Evolutionary conservation across 768 basidiomycete species (phyloP), one percentile per base, ranked within the genome.

Genomic region (Tricholoma flavovirens): DNA sequence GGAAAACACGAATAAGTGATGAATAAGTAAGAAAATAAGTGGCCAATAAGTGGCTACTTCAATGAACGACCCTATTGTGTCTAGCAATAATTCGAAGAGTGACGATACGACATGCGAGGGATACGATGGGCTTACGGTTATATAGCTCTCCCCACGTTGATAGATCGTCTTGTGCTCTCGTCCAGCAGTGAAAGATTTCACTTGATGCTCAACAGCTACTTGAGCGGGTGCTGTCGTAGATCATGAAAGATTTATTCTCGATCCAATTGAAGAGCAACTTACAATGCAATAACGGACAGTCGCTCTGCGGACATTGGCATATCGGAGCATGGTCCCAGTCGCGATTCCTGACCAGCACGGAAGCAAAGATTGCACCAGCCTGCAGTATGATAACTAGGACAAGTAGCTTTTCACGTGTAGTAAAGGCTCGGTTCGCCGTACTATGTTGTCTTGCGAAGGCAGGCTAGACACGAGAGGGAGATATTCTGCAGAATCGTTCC

Each of bases 111-210:
- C 11, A 11, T 9, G 10, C 2, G 21, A 17, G 5, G 7, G 15
- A 19, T n/a, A 10, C 19, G 43, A 32, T 26, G 42, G 26, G 49
- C 61, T 38, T 54, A 69, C 66, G 59, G 15, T 60, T 55, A 40
- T 69, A 67, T 3, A 68, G 30, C 0, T 58, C 64, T 3, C 54
- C 53, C 69, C 67, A 67, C 1, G 67, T 51, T 64, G 55, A 53
- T 63, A 59, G 24, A 55, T 43, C 49, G 53, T 49, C 49, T 63
- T 60, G 11, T 62, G 48, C n/a, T 38, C 55, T 35, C 60, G 49
- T 2, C 60, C 66, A 53, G 62, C 61, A n/a, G 54, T 55, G 59
- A 67, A 67, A 12, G 62, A 59, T 35, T 56, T 55, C 19, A 64
- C 56, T 30, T 63, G 55, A 35, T 65, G 58, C 32, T 59, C 55